These are phyloP conservation scores for Cystofilobasidium capitatum DNA, from an alignment of 768 basidiomycete genomes.

Conservation along the genomic window DNA sequence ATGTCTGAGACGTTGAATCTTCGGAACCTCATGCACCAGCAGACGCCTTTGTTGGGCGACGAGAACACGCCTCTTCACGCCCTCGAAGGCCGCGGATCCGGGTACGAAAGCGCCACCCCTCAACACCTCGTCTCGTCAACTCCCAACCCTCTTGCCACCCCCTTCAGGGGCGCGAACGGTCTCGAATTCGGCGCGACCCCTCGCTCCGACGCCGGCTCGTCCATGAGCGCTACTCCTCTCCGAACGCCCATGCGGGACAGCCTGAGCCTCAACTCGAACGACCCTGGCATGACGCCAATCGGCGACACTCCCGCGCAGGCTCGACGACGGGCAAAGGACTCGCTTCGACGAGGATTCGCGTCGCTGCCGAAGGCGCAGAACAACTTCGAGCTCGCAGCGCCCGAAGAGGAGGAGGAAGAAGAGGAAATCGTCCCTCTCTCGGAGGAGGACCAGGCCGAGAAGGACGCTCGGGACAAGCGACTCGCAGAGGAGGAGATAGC, in stretches of 20 bases:
- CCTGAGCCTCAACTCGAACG: constrained; percentile 68
- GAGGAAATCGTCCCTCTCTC: constrained; percentile 42
- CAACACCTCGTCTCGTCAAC: constrained; percentile 80
- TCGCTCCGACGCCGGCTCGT: constrained; percentile 41
- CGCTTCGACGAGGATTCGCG: constrained; percentile 70
- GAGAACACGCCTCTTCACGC: constrained; percentile 90
- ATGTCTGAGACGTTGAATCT: constrained; percentile 91
- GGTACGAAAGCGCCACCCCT: constrained; percentile 93
- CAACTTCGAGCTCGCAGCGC: constrained; percentile 88
- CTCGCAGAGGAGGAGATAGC: constrained; percentile 65
- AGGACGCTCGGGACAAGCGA: constrained; percentile 64
- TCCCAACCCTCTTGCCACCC: constrained; percentile 91
- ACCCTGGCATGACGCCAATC: constrained; percentile 48
- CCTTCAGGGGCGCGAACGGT: constrained; percentile 47
- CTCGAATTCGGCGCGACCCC: constrained; percentile 38
- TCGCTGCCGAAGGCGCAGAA: constrained; percentile 86
- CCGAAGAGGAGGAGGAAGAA: constrained; percentile 62
- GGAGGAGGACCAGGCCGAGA: constrained; percentile 85
- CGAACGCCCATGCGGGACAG: constrained; percentile 92
- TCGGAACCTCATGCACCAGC: constrained; percentile 80
- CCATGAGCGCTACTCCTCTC: constrained; percentile 59
- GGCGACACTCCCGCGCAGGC: constrained; percentile 62
- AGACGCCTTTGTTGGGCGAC: constrained; percentile 90
- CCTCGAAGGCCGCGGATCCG: constrained; percentile 67
- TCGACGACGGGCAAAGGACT: constrained; percentile 58